Evolutionary conservation across 352 stramenopile species (phyloP).

Genomic region (Phytophthora hybrid): DNA sequence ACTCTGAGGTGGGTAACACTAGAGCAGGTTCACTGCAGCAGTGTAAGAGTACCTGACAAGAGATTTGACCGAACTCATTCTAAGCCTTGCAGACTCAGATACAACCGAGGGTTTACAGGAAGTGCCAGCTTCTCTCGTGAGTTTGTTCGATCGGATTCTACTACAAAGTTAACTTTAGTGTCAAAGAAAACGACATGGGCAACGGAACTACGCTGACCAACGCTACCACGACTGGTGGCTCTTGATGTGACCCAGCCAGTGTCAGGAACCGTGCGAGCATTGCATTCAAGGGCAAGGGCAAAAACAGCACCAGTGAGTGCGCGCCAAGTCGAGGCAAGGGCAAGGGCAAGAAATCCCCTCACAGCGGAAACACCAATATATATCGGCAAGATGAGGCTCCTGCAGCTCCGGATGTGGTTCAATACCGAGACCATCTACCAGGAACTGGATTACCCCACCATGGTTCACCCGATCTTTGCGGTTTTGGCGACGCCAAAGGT

Average conservation of each 20-base stretch:
- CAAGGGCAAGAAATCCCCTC: conserved; percentile 16
- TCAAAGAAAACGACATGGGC: neutral
- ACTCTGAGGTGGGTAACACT: neutral
- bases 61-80: neutral
- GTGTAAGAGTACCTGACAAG: neutral
- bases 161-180: conserved; percentile 9
- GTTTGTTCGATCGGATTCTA: neutral
- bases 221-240: neutral
- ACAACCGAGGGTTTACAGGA: neutral
- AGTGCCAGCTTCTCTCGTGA: neutral
- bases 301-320: neutral
- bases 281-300: neutral
- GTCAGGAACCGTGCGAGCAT: neutral
- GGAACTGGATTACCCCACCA: neutral
- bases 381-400: neutral
- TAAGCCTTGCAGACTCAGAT: neutral
- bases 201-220: neutral
- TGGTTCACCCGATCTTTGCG: conserved; percentile 15
- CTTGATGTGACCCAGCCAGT: neutral
- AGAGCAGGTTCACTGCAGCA: neutral
- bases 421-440: neutral
- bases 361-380: neutral
- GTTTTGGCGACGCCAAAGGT: conserved; percentile 13
- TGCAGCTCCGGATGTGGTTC: neutral
- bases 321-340: conserved; percentile 8